Base-by-base conservation (phyloP, 208 protist species). In the Blastocrithidia nonstop region DNA sequence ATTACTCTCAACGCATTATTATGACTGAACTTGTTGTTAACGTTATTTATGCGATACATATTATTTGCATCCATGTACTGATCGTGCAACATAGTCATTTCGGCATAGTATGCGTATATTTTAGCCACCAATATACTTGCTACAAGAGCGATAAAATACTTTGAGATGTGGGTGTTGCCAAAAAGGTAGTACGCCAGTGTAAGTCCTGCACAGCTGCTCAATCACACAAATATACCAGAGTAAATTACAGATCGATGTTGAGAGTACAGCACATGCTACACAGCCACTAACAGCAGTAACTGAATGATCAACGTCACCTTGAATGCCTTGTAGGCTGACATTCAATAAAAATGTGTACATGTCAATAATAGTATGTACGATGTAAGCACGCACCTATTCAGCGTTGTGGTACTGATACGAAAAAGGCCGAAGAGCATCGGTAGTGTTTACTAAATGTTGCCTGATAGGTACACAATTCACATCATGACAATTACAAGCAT, bases 231-330 rank as follows among this genome's bases (percentile, higher is more conserved):
- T n/a, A 70, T 51, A 11, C 62, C 72, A 2, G 79, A 74, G 62
- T 93, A 93, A 15, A 66, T 64, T 19, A 61, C 68, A 15, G 79
- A 71, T 52, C 85, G 77, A 28, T 74, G 71, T 54, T 93, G 84
- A 9, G 78, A 86, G 56, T 83, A 84, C 20, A 93, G 61, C 19
- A 93, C 71, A 33, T 88, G 72, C 60, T 93, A 79, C 1, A 93
- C 70, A 52, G 71, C 84, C 21, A 62, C 66, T 21, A 87, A 35
- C 61, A 85, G 64, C 27, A 77, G 20, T 11, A 75, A 70, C n/a
- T 86, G 71, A 21, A 79, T 45, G 37, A 82, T 75, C 9, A 93
- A 47, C 11, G 60, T n/a, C 1, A 74, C 31, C 13, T 74, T 47
- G 24, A 87, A 53, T 1, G 62, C 51, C 1, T n/a, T n/a, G n/a